Base-by-base conservation (phyloP, 2,329 filamentous ascomycete species). In the Fusarium brevicatenulatum region DNA sequence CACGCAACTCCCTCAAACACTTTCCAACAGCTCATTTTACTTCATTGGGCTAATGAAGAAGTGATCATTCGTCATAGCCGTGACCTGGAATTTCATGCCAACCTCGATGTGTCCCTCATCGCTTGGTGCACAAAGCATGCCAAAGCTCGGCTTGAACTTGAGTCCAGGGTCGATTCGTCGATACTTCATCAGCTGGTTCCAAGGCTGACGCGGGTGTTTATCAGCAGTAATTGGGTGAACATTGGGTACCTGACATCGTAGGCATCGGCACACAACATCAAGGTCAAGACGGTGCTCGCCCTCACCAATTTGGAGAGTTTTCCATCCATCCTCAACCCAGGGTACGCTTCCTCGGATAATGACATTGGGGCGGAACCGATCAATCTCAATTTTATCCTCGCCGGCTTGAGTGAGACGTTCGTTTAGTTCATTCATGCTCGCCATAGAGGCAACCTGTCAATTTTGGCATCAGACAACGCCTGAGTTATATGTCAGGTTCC, bases 321-420 rank as follows among this genome's bases (percentile, higher is more conserved):
- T 91, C 90, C 90, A 92, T 21, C 83, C 83, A 77, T 92, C 90
- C 77, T 92, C 90, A 42, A 84, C 84, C 90, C 90, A 92, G 0
- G 90, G 85, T 59, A 82, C 81, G 43, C 82, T 81, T 3, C 90
- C 90, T 19, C 82, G 81, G 47, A 92, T 84, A 28, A 92, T 84
- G 62, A 92, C 89, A 77, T 92, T 92, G 3, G 90, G 89, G 23
- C 90, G 82, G 78, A 92, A 92, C 5, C 90, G 85, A 77, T 91
- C 89, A 63, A 91, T 87, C 0, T 84, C 87, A 39, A 91, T 85
- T n/a, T 83, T 81, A 9, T 85, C 82, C 32, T 84, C 81, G 2
- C 84, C 83, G 30, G 75, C 78, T 34, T 73, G 70, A 37, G 64
- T 73, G 30, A 92, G 81, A 19, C 89, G 84, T 7, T 75, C 66